Percentiles rank a stretch among this genome's conserved stretches.
phyloP scores from a whole-genome alignment of 768 basidiomycete species.

The Lentinula guzmanii region DNA sequence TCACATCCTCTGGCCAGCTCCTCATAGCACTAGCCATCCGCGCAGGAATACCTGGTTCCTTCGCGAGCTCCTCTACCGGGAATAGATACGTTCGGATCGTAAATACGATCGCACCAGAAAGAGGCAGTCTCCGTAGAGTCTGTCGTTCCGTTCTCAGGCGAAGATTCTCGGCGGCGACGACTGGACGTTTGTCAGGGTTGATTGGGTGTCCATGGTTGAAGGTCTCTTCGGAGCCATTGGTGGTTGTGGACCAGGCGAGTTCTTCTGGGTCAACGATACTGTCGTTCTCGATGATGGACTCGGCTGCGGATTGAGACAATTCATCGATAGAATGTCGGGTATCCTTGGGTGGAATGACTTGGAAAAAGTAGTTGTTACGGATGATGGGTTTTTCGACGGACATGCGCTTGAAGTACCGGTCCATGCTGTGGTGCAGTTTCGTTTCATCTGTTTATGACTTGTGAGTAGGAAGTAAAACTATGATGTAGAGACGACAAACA shows the following conservation, averaged over 20 bases:
- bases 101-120: constrained; percentile 61
- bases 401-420: constrained; percentile 65
- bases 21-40: constrained; percentile 58
- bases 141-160: constrained; percentile 62
- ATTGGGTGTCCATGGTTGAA: constrained; percentile 24
- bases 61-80: constrained; percentile 42
- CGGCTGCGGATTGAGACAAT: constrained; percentile 4
- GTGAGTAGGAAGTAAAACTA: neutral
- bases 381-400: constrained; percentile 61
- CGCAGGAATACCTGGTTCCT: constrained; percentile 54
- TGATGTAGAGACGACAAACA: constrained; percentile 37
- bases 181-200: constrained; percentile 6
- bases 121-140: constrained; percentile 57
- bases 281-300: constrained; percentile 13
- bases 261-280: constrained; percentile 53
- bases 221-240: constrained; percentile 47
- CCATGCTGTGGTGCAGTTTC: constrained; percentile 58
- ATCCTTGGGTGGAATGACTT: constrained; percentile 27
- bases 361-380: constrained; percentile 62
- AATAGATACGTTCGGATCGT: constrained; percentile 63
- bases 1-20: constrained; percentile 63
- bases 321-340: constrained; percentile 9
- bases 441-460: constrained; percentile 24
- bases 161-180: constrained; percentile 31
- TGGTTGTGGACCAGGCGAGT: constrained; percentile 56